A percentile compares a stretch with the other conserved stretches of the same genome.
Conservation (phyloP, 2,329 filamentous ascomycete species). For the Ophiostoma triangulosporum region DNA sequence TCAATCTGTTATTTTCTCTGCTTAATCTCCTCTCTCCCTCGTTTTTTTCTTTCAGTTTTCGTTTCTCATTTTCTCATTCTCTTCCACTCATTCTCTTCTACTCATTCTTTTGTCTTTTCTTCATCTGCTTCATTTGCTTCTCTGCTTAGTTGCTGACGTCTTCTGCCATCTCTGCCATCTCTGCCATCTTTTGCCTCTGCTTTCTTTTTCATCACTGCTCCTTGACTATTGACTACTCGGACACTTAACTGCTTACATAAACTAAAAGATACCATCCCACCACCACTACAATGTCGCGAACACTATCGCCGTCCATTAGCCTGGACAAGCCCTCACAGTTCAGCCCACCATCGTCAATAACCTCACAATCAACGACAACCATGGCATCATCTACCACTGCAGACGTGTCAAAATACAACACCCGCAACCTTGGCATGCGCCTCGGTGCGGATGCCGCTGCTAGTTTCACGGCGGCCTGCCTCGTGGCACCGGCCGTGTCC, state of each 20-base stretch:
- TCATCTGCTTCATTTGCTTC: neutral
- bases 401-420: conserved; percentile 11
- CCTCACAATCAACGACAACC: neutral
- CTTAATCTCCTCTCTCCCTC: too few relatives aligned
- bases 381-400: neutral
- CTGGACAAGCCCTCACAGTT: neutral
- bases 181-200: neutral
- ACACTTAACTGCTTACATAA: too few relatives aligned
- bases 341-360: neutral
- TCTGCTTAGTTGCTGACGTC: neutral
- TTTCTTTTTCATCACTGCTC: too few relatives aligned
- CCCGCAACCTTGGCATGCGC: conserved; percentile 19
- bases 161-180: neutral
- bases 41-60: neutral
- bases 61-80: neutral
- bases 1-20: too few relatives aligned
- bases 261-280: too few relatives aligned
- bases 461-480: conserved; percentile 41
- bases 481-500: conserved; percentile 74
- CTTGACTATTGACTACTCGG: too few relatives aligned
- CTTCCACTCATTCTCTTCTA: neutral
- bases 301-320: neutral
- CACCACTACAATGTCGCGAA: neutral
- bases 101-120: neutral
- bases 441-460: conserved; percentile 16